phyloP scores from a whole-genome alignment of 1,284 basidiomycete genomes.

The Leccinum fallax region DNA sequence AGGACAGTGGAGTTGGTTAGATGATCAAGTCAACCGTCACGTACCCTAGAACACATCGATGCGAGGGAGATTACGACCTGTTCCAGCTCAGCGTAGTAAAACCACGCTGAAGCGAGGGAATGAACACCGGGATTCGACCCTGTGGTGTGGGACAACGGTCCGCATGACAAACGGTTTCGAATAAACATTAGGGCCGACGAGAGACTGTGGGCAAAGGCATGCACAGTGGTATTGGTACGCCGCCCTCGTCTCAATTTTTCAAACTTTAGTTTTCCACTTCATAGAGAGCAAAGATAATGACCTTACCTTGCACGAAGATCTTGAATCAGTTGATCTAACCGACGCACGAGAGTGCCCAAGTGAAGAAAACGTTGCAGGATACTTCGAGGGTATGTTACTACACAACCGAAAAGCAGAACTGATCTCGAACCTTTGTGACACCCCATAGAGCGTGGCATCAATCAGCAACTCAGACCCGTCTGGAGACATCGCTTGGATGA shows the following conservation, averaged over 20 bases:
- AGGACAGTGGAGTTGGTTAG: background rate
- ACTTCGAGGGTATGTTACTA: slow-evolving; percentile 37
- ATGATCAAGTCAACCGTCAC: slow-evolving; percentile 24
- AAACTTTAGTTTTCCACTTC: slow-evolving; percentile 5
- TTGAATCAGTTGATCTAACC: slow-evolving; percentile 59
- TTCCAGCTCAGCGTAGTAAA: slow-evolving; percentile 53
- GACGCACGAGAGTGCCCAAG: slow-evolving; percentile 63
- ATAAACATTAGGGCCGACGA: slow-evolving; percentile 55
- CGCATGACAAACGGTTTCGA: slow-evolving; percentile 44
- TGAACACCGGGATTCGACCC: slow-evolving; percentile 16
- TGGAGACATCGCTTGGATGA: slow-evolving; percentile 41
- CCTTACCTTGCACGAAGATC: slow-evolving; percentile 47
- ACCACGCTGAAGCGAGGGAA: slow-evolving; percentile 52
- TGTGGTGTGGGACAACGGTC: slow-evolving; percentile 36
- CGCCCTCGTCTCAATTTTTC: slow-evolving; percentile 39
- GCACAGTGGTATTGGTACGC: slow-evolving; percentile 50
- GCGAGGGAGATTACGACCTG: slow-evolving; percentile 53
- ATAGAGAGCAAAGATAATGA: background rate
- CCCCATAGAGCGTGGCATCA: slow-evolving; percentile 54
- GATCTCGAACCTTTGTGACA: slow-evolving; percentile 53
- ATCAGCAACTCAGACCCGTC: slow-evolving; percentile 44
- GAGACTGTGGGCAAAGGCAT: slow-evolving; percentile 67
- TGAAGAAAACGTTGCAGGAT: slow-evolving; percentile 59
- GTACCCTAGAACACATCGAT: slow-evolving; percentile 57
- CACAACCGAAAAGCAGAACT: background rate